Conservation (phyloP, 306 rosid species). For the Fragaria ananassa region DNA sequence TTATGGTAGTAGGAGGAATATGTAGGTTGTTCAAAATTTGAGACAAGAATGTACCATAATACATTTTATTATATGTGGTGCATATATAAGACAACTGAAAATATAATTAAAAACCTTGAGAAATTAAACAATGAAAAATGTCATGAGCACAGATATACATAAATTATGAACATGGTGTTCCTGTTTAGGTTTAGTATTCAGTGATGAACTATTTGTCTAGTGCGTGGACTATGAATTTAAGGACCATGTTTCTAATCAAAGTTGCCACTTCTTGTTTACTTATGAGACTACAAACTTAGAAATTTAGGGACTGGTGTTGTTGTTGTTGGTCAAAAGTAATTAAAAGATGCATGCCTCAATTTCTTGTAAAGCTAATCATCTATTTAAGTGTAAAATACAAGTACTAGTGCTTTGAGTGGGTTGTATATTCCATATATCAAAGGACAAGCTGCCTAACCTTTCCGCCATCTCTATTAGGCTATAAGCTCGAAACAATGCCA, state of each 20-base stretch:
- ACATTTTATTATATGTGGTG: neutral
- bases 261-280: conserved; percentile 12
- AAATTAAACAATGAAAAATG: neutral
- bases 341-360: neutral
- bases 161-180: neutral
- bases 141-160: neutral
- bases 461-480: conserved; percentile 16
- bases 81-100: neutral
- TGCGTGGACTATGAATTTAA: conserved; percentile 17
- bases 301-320: conserved; percentile 8
- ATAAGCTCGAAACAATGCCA: neutral
- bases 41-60: conserved; percentile 3
- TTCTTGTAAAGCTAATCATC: conserved; percentile 1
- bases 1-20: neutral
- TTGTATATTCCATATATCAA: conserved; percentile 11
- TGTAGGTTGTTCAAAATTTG: conserved; percentile 10
- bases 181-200: conserved; percentile 22
- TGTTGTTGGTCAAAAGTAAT: conserved; percentile 22
- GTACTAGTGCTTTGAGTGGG: neutral
- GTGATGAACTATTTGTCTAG: conserved; percentile 26
- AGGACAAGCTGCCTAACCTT: conserved; percentile 24
- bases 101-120: neutral
- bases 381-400: neutral
- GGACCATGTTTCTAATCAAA: conserved; percentile 23
- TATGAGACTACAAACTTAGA: conserved; percentile 21